These are phyloP conservation scores for Albugo laibachii DNA, from an alignment of 352 stramenopile genomes.

Conservation along the genomic window DNA sequence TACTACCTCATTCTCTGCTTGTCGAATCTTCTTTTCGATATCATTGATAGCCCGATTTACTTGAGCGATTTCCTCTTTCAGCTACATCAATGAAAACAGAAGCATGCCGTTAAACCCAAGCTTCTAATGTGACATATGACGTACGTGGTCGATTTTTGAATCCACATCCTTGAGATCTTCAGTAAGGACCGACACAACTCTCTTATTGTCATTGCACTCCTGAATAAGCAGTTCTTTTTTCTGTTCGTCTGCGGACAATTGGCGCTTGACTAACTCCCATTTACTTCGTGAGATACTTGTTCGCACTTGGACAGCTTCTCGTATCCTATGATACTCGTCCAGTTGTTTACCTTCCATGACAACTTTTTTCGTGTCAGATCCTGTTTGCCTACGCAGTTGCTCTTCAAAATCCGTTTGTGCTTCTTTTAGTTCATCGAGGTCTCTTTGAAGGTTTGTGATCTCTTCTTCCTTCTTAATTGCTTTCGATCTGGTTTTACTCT, in stretches of 20 bases:
- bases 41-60: conserved; percentile 35
- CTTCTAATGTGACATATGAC: conserved; percentile 1
- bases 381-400: conserved; percentile 13
- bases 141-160: conserved; percentile 37
- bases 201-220: conserved; percentile 49
- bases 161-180: conserved; percentile 41
- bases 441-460: conserved; percentile 50
- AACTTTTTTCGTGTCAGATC: conserved; percentile 25
- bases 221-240: conserved; percentile 49
- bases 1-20: conserved; percentile 31
- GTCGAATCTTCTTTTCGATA: conserved; percentile 25
- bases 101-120: not conserved
- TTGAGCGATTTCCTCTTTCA: conserved; percentile 42
- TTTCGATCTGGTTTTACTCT: conserved; percentile 49
- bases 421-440: conserved; percentile 40
- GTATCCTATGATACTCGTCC: conserved; percentile 74
- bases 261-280: conserved; percentile 40
- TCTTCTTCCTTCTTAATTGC: conserved; percentile 70
- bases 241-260: conserved; percentile 45
- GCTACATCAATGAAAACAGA: conserved; percentile 12
- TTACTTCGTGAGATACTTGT: conserved; percentile 51
- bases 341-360: conserved; percentile 40
- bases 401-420: conserved; percentile 36
- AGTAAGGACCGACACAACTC: conserved; percentile 32
- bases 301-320: conserved; percentile 43